phyloP scores from a whole-genome alignment of 2,329 filamentous ascomycete species.

The Zasmidium angulare region DNA sequence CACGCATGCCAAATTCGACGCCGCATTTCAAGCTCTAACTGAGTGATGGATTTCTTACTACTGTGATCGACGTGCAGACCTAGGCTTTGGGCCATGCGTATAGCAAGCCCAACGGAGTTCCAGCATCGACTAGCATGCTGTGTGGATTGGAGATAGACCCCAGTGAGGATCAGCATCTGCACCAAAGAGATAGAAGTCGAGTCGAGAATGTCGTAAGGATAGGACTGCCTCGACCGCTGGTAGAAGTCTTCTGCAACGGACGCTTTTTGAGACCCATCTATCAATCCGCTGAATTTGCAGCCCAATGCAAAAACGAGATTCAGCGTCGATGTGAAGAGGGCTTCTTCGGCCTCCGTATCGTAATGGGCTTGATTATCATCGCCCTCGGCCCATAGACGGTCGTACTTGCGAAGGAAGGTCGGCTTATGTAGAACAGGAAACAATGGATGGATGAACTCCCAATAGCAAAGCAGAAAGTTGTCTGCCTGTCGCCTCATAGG shows the following conservation, averaged over 20 bases:
- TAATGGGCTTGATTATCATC: slow-evolving; percentile 5
- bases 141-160: slow-evolving; percentile 28
- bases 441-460: slow-evolving; percentile 29
- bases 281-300: slow-evolving; percentile 25
- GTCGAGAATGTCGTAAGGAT: slow-evolving; percentile 28
- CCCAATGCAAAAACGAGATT: slow-evolving; percentile 29
- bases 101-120: slow-evolving; percentile 38
- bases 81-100: slow-evolving; percentile 67
- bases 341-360: slow-evolving; percentile 25
- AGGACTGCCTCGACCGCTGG: slow-evolving; percentile 26
- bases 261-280: slow-evolving; percentile 24
- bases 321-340: slow-evolving; percentile 25
- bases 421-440: slow-evolving; percentile 29
- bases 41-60: slow-evolving; percentile 51
- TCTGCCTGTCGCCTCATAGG: slow-evolving; percentile 27
- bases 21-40: slow-evolving; percentile 68
- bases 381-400: slow-evolving; percentile 22
- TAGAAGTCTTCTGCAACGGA: slow-evolving; percentile 29
- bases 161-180: slow-evolving; percentile 27
- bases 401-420: slow-evolving; percentile 27
- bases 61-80: slow-evolving; percentile 64
- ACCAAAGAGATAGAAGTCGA: slow-evolving; percentile 25
- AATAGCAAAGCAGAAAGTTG: slow-evolving; percentile 28
- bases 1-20: slow-evolving; percentile 57
- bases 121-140: slow-evolving; percentile 29